A percentile compares a stretch with the other conserved stretches of the same genome.
These are phyloP conservation scores for Rusavskia elegans DNA, from an alignment of 495 filamentous ascomycete species.

Conservation along the genomic window DNA sequence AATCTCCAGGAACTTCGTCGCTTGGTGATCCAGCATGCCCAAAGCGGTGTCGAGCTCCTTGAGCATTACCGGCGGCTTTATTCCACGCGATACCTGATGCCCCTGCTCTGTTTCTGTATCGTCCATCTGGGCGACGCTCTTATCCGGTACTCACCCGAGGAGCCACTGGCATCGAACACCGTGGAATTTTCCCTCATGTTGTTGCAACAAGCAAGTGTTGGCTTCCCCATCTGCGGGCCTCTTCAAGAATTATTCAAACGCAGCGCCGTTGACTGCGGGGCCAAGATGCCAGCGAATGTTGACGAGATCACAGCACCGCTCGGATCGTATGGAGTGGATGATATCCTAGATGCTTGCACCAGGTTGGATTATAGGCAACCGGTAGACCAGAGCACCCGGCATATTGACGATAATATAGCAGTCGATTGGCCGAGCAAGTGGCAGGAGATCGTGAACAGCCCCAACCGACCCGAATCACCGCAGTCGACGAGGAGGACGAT, in stretches of 20 bases:
- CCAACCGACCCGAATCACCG: not conserved
- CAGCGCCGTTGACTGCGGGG: constrained; percentile 2
- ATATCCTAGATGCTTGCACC: constrained; percentile 13
- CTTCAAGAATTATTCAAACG: constrained; percentile 10
- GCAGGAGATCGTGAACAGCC: not conserved
- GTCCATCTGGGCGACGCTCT: constrained; percentile 10
- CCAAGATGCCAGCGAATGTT: constrained; percentile 5
- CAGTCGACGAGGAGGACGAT: too few species aligned
- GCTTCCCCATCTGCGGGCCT: constrained; percentile 11
- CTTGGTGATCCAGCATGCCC: constrained; percentile 8
- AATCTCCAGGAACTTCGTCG: constrained; percentile 3
- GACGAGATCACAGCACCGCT: constrained; percentile 1
- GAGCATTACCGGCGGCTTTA: constrained; percentile 9
- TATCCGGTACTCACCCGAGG: constrained; percentile 7
- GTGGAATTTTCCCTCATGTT: constrained; percentile 6
- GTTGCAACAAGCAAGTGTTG: constrained; percentile 5
- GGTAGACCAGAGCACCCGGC: constrained; percentile 5
- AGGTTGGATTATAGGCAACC: constrained; percentile 11
- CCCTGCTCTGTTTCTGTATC: constrained; percentile 10
- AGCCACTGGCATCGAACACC: constrained; percentile 2
- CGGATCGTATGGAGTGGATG: constrained; percentile 8
- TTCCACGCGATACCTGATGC: constrained; percentile 7
- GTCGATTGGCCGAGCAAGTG: constrained; percentile 3
- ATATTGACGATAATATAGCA: constrained; percentile 7
- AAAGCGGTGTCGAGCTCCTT: constrained; percentile 6